phyloP scores from a whole-genome alignment of 805 yeast genomes.

The Ogataea nonfermentans region DNA sequence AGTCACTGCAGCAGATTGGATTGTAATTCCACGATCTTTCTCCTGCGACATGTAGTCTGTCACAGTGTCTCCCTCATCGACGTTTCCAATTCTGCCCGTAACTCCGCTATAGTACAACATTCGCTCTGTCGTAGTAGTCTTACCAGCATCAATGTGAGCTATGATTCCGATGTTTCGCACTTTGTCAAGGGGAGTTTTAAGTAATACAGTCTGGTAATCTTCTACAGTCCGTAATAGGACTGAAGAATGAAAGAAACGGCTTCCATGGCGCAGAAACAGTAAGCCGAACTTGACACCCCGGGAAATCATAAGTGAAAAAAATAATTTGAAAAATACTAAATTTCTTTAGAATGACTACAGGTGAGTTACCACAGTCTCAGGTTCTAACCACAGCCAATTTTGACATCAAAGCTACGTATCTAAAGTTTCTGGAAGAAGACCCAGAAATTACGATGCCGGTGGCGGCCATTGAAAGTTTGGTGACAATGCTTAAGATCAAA shows the following conservation, averaged over 20 bases:
- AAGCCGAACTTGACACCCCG: constrained; percentile 1
- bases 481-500: constrained; percentile 73
- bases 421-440: constrained; percentile 80
- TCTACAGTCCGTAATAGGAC: not conserved
- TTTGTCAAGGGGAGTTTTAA: constrained; percentile 29
- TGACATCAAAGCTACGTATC: constrained; percentile 79
- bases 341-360: constrained; percentile 2
- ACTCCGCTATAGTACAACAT: constrained; percentile 89
- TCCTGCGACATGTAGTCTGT: constrained; percentile 92
- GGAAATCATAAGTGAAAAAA: constrained; percentile 5
- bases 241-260: constrained; percentile 2
- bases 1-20: constrained; percentile 93
- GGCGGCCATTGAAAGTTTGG: constrained; percentile 95
- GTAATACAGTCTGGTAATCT: constrained; percentile 17
- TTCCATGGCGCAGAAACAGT: not conserved
- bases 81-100: constrained; percentile 80
- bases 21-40: constrained; percentile 89
- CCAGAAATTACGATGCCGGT: constrained; percentile 99
- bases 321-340: constrained; percentile 1
- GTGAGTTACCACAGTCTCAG: not conserved
- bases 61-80: constrained; percentile 95
- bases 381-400: constrained; percentile 39
- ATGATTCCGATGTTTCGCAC: constrained; percentile 91
- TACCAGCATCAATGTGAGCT: constrained; percentile 99
- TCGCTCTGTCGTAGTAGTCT: constrained; percentile 95